Evolutionary conservation across 352 stramenopile species (phyloP).

Genomic region (Phytophthora melonis): DNA sequence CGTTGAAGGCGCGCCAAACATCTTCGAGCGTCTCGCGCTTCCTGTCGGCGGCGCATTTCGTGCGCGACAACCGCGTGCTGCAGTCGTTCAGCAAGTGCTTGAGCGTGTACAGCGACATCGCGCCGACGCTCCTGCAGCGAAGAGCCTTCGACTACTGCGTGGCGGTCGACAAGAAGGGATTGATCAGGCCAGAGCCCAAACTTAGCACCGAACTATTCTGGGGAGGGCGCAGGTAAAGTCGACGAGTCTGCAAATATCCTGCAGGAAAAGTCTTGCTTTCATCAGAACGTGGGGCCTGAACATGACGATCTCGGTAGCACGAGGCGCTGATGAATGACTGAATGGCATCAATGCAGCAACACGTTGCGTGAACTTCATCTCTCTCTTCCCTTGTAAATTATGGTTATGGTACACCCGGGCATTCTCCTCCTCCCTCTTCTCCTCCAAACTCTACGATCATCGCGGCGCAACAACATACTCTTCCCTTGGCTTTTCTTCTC

Average conservation of each 20-base stretch:
- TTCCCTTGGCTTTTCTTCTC: neutral
- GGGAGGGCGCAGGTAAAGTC: neutral
- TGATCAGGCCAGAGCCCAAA: neutral
- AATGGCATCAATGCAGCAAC: no score
- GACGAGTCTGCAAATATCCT: conserved; percentile 9
- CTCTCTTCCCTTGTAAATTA: conserved; percentile 28
- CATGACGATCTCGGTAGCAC: no score
- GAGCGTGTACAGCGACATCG: conserved; percentile 84
- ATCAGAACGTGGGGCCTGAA: neutral
- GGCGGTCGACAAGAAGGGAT: neutral
- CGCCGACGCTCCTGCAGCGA: neutral
- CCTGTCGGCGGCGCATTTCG: conserved; percentile 61
- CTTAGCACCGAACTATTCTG: conserved; percentile 17
- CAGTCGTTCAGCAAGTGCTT: conserved; percentile 81
- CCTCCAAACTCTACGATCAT: conserved; percentile 4
- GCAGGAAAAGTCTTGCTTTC: neutral
- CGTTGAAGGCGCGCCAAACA: conserved; percentile 77
- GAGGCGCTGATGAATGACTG: no score
- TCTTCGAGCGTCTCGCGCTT: conserved; percentile 81
- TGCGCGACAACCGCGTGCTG: conserved; percentile 64
- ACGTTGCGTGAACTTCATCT: conserved; percentile 7
- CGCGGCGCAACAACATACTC: neutral
- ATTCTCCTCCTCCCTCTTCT: neutral
- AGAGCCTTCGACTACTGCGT: neutral
- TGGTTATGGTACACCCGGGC: conserved; percentile 21